A percentile compares a stretch with the other conserved stretches of the same genome.
These are phyloP conservation scores for Fraxinus velutina DNA, from an alignment of 305 asterid genomes.

Conservation along the genomic window DNA sequence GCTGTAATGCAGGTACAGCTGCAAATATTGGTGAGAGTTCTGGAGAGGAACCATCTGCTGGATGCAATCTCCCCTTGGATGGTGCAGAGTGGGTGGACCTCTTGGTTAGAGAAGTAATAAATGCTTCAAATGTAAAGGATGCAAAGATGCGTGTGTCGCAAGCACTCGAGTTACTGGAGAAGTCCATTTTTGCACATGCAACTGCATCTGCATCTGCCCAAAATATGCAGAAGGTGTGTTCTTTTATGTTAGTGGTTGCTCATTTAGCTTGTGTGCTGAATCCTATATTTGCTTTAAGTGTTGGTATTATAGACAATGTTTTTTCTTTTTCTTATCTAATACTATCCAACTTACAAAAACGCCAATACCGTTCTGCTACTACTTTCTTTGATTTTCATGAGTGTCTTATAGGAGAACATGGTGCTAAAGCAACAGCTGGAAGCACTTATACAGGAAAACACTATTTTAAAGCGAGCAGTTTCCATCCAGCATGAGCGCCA, in stretches of 20 bases:
- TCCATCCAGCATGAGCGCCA: slow-evolving; percentile 82
- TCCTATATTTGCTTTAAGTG: slow-evolving; percentile 9
- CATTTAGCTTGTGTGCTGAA: not conserved
- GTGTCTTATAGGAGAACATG: slow-evolving; percentile 51
- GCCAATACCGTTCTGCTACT: slow-evolving; percentile 21
- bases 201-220: slow-evolving; percentile 42
- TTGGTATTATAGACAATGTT: not conserved
- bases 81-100: slow-evolving; percentile 94
- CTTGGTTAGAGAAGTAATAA: slow-evolving; percentile 73
- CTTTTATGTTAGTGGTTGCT: slow-evolving; percentile 8
- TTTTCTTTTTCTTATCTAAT: not conserved
- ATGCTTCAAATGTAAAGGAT: slow-evolving; percentile 68
- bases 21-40: slow-evolving; percentile 39
- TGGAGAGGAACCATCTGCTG: slow-evolving; percentile 41
- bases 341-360: not conserved
- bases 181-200: slow-evolving; percentile 57
- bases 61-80: slow-evolving; percentile 44
- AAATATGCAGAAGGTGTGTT: slow-evolving; percentile 47
- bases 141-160: slow-evolving; percentile 84
- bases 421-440: slow-evolving; percentile 74
- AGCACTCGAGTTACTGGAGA: slow-evolving; percentile 85
- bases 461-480: slow-evolving; percentile 66
- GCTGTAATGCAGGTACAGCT: slow-evolving; percentile 29
- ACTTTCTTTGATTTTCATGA: not conserved
- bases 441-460: slow-evolving; percentile 68